Conservation (phyloP, 805 yeast species). For the Zygosaccharomyces lentus region DNA sequence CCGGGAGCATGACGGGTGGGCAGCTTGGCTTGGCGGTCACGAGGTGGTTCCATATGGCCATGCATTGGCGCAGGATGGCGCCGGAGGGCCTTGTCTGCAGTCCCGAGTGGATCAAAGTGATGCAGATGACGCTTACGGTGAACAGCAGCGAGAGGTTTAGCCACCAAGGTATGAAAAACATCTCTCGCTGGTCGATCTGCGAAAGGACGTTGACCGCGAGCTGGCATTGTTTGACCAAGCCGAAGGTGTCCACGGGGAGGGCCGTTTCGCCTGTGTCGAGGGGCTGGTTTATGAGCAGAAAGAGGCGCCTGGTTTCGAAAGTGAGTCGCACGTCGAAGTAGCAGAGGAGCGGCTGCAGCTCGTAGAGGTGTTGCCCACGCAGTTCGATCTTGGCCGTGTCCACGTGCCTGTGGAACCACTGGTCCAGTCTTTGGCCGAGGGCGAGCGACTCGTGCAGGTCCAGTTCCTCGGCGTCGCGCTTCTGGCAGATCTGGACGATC, state of each 20-base stretch:
- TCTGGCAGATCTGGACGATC: slow-evolving; percentile 20
- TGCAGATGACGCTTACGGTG: slow-evolving; percentile 40
- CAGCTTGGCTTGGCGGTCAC: slow-evolving; percentile 30
- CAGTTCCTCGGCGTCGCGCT: slow-evolving; percentile 20
- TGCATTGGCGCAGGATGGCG: slow-evolving; percentile 15
- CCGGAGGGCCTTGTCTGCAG: slow-evolving; percentile 16
- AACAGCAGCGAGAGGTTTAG: slow-evolving; percentile 42
- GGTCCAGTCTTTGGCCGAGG: slow-evolving; percentile 13
- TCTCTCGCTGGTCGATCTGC: slow-evolving; percentile 31
- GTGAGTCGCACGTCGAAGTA: slow-evolving; percentile 24
- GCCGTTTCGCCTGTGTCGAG: slow-evolving; percentile 6
- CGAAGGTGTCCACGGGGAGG: slow-evolving; percentile 14
- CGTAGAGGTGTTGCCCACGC: slow-evolving; percentile 1
- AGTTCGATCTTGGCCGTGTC: slow-evolving; percentile 1
- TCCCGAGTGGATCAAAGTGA: slow-evolving; percentile 45
- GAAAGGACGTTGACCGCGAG: slow-evolving; percentile 30
- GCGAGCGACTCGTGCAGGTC: slow-evolving; percentile 13
- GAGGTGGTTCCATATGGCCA: slow-evolving; percentile 25
- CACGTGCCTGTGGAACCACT: slow-evolving; percentile 15
- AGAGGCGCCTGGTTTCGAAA: slow-evolving; percentile 22
- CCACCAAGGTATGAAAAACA: slow-evolving; percentile 50
- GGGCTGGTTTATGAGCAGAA: slow-evolving; percentile 19
- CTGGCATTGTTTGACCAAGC: slow-evolving; percentile 11
- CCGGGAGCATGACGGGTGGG: slow-evolving; percentile 48
- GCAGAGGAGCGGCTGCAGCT: slow-evolving; percentile 21